phyloP scores from a whole-genome alignment of 495 filamentous ascomycete species.

The Aspergillus sparsus region DNA sequence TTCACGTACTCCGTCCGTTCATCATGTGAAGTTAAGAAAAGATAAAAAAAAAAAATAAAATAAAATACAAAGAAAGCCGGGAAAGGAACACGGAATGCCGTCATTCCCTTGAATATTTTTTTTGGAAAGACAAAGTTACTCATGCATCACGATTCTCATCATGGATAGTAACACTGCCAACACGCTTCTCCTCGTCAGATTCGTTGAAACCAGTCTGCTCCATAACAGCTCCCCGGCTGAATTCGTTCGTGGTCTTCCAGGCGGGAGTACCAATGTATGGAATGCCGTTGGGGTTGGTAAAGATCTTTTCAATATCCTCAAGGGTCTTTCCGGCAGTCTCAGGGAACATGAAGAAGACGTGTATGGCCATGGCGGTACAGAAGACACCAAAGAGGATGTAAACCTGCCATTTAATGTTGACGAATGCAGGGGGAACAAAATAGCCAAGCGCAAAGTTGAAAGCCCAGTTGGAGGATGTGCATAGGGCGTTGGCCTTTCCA shows the following conservation, averaged over 20 bases:
- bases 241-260: constrained; percentile 63
- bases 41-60: too few species aligned
- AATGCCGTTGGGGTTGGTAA: constrained; percentile 61
- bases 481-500: constrained; percentile 69
- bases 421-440: constrained; percentile 76
- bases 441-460: constrained; percentile 81
- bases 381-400: constrained; percentile 80
- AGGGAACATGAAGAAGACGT: constrained; percentile 80
- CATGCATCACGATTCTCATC: constrained; percentile 9
- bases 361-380: constrained; percentile 68
- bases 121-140: background rate
- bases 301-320: constrained; percentile 73
- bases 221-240: constrained; percentile 19
- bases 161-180: constrained; percentile 18
- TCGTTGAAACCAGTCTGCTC: constrained; percentile 21
- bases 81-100: background rate
- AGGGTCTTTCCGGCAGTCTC: constrained; percentile 82
- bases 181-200: constrained; percentile 27
- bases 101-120: too few species aligned
- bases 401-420: constrained; percentile 69
- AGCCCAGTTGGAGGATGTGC: constrained; percentile 72
- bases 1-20: too few species aligned
- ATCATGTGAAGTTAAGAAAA: too few species aligned
- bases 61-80: background rate
- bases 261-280: constrained; percentile 63